Base-by-base conservation (phyloP, 2,329 filamentous ascomycete species). In the Tolypocladium sp. region DNA sequence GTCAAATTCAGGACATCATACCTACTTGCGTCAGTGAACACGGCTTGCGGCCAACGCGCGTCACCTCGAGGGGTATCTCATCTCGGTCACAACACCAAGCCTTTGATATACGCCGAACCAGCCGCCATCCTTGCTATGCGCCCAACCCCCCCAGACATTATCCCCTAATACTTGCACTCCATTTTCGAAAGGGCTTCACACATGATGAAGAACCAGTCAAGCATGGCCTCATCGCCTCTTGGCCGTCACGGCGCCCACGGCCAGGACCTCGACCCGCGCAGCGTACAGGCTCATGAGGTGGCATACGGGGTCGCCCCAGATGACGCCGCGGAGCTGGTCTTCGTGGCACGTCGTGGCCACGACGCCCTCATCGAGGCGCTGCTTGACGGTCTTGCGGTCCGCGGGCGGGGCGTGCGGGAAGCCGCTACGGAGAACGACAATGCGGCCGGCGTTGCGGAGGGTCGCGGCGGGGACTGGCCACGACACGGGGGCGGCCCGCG, bases 281-380 rank as follows among this genome's bases (percentile, higher is more conserved):
- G 84, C 83, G 72, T 96, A 96, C 25, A 94, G 68, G 60, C 78
- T 83, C 91, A 96, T 95, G 65, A 86, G 79, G 74, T 95, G 91
- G 69, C 86, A 88, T 51, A 91, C 77, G 0, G 90, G 89, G 69
- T 96, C 91, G 0, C 91, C 91, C 82, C 91, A 96, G 4, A 96
- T 78, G 0, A 92, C 81, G 2, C 78, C 80, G 30, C 88, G 77
- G 56, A 96, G 72, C 68, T 89, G 78, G 51, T 87, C 82, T 63
- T 94, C 89, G 0, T 77, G 82, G 10, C 87, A 82, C 12, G 86
- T 80, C 62, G 87, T 86, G 2, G 90, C 90, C 54, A 89, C 82
- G 0, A 92, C 82, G 5, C 85, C 82, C 55, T 87, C 81, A 60
- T 74, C 72, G 25, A 86, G 73, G 49, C 78, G 71, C 61, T 82